A percentile compares a stretch with the other conserved stretches of the same genome.
These are phyloP conservation scores for Lactarius sanguifluus DNA, from an alignment of 768 basidiomycete genomes.

Conservation along the genomic window DNA sequence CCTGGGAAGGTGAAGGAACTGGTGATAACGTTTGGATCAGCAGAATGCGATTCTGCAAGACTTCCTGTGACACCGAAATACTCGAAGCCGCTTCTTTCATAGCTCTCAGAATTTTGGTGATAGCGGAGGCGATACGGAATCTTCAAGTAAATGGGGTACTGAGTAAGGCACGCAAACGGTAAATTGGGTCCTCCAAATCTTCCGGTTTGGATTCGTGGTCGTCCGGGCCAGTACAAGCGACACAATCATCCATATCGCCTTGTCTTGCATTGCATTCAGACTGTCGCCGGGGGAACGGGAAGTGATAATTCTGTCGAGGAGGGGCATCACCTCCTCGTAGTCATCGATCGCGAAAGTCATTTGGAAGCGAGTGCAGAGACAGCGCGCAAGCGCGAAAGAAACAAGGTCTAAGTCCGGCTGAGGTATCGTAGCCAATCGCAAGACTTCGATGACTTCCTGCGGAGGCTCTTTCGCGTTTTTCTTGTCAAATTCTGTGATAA, in stretches of 20 bases:
- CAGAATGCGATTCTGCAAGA: background rate
- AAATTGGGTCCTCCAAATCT: background rate
- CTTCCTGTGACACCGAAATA: background rate
- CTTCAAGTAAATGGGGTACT: background rate
- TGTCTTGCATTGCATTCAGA: background rate
- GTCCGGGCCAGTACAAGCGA: background rate
- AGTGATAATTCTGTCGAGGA: background rate
- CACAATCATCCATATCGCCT: background rate
- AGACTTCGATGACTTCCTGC: background rate
- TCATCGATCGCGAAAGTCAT: background rate
- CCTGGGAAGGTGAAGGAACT: background rate
- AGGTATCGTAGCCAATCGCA: background rate
- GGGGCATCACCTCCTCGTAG: conserved; percentile 1
- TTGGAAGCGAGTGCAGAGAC: background rate
- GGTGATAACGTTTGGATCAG: background rate
- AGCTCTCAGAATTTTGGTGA: background rate
- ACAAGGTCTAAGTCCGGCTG: background rate
- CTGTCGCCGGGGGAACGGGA: background rate
- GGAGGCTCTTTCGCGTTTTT: background rate
- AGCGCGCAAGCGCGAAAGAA: background rate
- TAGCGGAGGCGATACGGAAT: background rate
- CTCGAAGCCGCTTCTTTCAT: background rate
- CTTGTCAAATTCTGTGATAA: background rate
- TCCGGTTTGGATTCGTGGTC: background rate
- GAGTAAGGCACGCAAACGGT: background rate